Evolutionary conservation across 148 eudicot species (phyloP), one percentile per base, ranked within the genome.

Genomic region (Vaccinium darrowii): DNA sequence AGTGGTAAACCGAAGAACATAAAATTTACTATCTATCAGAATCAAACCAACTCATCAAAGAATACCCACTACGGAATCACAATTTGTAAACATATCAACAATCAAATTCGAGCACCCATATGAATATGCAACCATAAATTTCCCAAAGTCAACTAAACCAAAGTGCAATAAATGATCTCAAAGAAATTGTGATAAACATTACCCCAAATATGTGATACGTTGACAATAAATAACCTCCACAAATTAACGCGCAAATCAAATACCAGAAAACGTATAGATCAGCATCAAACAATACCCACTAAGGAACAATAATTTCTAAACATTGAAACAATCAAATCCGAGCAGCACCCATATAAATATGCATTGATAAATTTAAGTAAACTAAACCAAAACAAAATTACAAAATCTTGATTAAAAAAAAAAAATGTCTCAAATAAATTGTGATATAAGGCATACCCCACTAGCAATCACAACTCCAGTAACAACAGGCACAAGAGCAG

Each of bases 391-490:
- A 5, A 16, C 16, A 10, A 19, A 75, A 19, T 43, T 7, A 16
- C 16, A 10, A 19, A 75, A 19, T 43, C 47, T 43, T 43, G 47
- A 3, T 43, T 30, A 33, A 33, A 1, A 36, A 36, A 2, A 36
- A 36, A 51, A 30, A 21, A 3, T 7, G 49, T 12, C 33, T 63
- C 16, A 39, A 83, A n/a, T 77, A 56, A 14, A 69, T n/a, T n/a
- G 47, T 43, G 47, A 43, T n/a, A 7, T 8, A 2, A 74, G 71
- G 27, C 92, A 51, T 91, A 96, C 99, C 99, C 98, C 98, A 86
- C 97, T 96, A 7, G 99, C 99, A 90, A 96, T 93, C 60, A 96
- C 91, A 85, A 96, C 98, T n/a, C 99, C 99, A 83, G 90, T 92
- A 88, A 96, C 98, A 85, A 94, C 98, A 79, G 98, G 98, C 13